These are phyloP conservation scores for Akanthomyces muscarius DNA, from an alignment of 2,329 filamentous ascomycete genomes.

Conservation along the genomic window DNA sequence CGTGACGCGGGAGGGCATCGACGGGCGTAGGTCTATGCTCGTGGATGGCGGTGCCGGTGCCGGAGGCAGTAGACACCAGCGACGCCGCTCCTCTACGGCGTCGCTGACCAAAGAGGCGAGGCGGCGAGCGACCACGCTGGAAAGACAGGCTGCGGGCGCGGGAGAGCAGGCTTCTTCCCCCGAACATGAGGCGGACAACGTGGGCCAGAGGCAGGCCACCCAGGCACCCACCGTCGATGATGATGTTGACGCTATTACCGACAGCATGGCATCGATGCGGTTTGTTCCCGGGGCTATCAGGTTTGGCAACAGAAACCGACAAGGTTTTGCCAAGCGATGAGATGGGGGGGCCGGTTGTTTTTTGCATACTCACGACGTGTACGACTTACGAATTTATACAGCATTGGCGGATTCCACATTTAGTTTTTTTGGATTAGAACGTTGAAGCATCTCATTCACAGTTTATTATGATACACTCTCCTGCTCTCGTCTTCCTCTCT, in stretches of 20 bases:
- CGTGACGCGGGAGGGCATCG: constrained; percentile 84
- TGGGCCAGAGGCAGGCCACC: constrained; percentile 8
- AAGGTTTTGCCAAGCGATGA: constrained; percentile 39
- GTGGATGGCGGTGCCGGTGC: constrained; percentile 41
- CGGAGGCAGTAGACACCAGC: constrained; percentile 35
- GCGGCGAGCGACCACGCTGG: constrained; percentile 32
- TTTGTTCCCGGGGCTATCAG: constrained; percentile 66
- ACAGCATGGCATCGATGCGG: constrained; percentile 66
- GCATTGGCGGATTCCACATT: background rate
- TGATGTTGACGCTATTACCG: constrained; percentile 58
- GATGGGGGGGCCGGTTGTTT: too few species aligned
- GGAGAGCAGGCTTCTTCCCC: background rate
- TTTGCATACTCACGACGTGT: background rate
- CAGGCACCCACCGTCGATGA: constrained; percentile 22
- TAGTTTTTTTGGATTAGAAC: background rate
- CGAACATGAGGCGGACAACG: background rate
- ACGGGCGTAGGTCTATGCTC: constrained; percentile 76
- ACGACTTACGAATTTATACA: background rate
- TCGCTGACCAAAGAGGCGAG: constrained; percentile 31
- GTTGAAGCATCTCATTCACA: background rate
- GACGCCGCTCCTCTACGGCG: constrained; percentile 44
- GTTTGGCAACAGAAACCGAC: constrained; percentile 54
- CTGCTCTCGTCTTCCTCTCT: background rate
- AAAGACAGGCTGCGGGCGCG: constrained; percentile 20
- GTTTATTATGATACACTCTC: background rate